These are phyloP conservation scores for Tanacetum coccineum DNA, from an alignment of 129 eudicot genomes.

Conservation along the genomic window DNA sequence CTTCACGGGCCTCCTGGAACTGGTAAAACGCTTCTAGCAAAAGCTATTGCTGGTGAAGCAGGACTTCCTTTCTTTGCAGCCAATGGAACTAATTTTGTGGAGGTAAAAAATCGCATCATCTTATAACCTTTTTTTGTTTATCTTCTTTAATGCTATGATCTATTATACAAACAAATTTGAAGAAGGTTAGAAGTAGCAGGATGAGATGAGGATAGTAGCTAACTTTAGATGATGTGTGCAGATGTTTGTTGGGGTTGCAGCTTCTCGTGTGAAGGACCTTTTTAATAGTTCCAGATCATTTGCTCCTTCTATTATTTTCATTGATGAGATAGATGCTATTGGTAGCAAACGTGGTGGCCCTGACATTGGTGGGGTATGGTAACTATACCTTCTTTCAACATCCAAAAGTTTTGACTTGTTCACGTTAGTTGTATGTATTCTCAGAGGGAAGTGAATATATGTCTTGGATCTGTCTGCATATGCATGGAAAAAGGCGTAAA, in stretches of 20 bases:
- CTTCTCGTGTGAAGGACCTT: conserved; percentile 95
- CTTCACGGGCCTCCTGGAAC: conserved; percentile 99
- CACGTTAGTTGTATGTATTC: neutral
- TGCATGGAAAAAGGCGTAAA: no score
- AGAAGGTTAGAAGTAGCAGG: neutral
- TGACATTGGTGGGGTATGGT: conserved; percentile 92
- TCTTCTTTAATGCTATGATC: no score
- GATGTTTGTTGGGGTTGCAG: conserved; percentile 99
- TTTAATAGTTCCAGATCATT: conserved; percentile 77
- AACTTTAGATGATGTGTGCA: conserved; percentile 30
- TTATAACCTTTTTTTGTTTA: conserved; percentile 7
- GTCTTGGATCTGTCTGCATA: no score
- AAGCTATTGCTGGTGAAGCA: conserved; percentile 98
- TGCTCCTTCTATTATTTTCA: conserved; percentile 92
- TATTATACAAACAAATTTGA: no score
- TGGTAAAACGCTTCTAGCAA: conserved; percentile 94
- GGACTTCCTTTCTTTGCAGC: conserved; percentile 97
- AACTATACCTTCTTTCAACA: conserved; percentile 20
- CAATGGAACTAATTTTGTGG: conserved; percentile 97
- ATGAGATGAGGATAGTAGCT: conserved; percentile 26
- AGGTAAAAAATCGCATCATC: conserved; percentile 45
- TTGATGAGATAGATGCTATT: conserved; percentile 98
- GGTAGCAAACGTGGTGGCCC: conserved; percentile 99
- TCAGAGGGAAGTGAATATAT: no score
- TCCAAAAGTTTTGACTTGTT: conserved; percentile 9